Percentiles rank a stretch among this genome's conserved stretches.
phyloP scores from a whole-genome alignment of 371 early-diverging fungal genomes.

The Thermomucor indicae-seudaticae region DNA sequence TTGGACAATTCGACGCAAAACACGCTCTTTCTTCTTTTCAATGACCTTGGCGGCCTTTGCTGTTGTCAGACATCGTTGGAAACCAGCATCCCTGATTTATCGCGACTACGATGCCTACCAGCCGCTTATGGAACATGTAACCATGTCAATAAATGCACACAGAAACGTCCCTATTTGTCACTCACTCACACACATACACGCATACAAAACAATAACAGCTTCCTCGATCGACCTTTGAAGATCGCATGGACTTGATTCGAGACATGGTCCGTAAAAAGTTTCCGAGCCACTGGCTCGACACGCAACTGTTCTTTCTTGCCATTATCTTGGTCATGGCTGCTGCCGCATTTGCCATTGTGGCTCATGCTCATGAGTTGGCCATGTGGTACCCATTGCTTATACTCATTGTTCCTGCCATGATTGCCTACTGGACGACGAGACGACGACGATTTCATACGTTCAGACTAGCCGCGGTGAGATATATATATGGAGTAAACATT shows the following conservation, averaged over 20 bases:
- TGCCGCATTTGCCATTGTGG: constrained; percentile 28
- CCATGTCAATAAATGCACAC: too few species aligned
- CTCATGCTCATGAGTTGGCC: constrained; percentile 16
- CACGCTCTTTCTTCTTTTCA: constrained; percentile 1
- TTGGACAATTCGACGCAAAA: too few species aligned
- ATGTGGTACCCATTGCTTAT: constrained; percentile 31
- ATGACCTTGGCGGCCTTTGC: neutral
- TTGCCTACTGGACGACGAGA: constrained; percentile 28
- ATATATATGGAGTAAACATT: too few species aligned
- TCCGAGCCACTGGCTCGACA: constrained; percentile 30
- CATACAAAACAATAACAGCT: too few species aligned
- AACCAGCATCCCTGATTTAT: neutral
- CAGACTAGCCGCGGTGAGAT: constrained; percentile 13
- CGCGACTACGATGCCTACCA: neutral
- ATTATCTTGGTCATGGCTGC: constrained; percentile 22
- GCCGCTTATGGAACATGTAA: neutral
- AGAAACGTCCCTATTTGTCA: neutral
- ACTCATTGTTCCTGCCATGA: constrained; percentile 22
- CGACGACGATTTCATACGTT: constrained; percentile 21
- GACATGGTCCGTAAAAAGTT: constrained; percentile 13
- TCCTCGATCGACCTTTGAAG: constrained; percentile 17
- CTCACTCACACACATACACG: neutral
- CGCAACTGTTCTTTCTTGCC: constrained; percentile 23
- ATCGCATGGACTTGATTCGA: constrained; percentile 19
- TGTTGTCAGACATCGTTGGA: neutral